These are phyloP conservation scores for Wickerhamomyces canadensis DNA, from an alignment of 805 yeast species.

Conservation along the genomic window DNA sequence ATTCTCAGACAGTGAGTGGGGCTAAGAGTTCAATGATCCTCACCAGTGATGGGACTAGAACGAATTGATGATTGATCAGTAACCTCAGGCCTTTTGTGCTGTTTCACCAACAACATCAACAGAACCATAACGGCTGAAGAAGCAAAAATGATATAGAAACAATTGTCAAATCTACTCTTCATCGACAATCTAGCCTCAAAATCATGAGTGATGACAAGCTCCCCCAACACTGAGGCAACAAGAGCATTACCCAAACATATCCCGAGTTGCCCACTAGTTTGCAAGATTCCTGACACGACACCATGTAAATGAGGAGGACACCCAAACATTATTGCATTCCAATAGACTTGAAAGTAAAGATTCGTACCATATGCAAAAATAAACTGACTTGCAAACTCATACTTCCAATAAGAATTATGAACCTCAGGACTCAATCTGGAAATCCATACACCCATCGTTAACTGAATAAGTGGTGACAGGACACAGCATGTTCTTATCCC, in stretches of 20 bases:
- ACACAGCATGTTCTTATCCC: constrained; percentile 9
- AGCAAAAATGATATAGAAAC: constrained; percentile 8
- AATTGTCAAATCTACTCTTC: constrained; percentile 5
- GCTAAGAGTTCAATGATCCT: too few relatives aligned
- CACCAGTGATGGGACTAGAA: too few relatives aligned
- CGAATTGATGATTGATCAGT: too few relatives aligned
- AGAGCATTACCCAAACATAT: constrained; percentile 22
- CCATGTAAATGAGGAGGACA: constrained; percentile 32
- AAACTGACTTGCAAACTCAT: background rate
- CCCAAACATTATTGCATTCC: constrained; percentile 9
- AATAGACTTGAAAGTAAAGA: constrained; percentile 27
- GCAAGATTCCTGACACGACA: constrained; percentile 28
- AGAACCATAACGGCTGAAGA: background rate
- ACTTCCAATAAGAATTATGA: constrained; percentile 6
- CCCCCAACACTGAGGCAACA: constrained; percentile 18
- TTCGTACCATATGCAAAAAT: constrained; percentile 11
- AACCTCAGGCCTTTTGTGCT: too few relatives aligned
- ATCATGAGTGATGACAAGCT: constrained; percentile 1
- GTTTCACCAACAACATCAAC: background rate
- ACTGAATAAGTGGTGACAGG: constrained; percentile 10
- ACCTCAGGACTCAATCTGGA: constrained; percentile 14
- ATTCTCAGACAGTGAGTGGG: too few relatives aligned
- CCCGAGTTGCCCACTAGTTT: constrained; percentile 29
- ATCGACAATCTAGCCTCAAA: background rate
- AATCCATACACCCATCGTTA: constrained; percentile 16